Percentiles rank a stretch among this genome's conserved stretches.
Evolutionary conservation across 306 rosid species (phyloP).

Genomic region (Vigna mungo): DNA sequence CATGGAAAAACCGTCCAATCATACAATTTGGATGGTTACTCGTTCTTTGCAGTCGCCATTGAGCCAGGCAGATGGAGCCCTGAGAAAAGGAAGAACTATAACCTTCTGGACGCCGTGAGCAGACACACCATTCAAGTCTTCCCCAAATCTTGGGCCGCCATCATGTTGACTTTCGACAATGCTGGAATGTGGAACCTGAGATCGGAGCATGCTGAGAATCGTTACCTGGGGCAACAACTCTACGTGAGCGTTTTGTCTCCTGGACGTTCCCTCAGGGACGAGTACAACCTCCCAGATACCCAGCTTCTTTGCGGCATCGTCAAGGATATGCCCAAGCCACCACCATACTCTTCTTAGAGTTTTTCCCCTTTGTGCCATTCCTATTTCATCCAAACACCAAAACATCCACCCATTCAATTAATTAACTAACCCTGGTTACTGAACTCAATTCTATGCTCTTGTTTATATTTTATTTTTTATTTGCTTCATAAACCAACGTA

Average conservation of each 20-base stretch:
- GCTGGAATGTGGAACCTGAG: constrained; percentile 86
- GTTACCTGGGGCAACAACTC: constrained; percentile 76
- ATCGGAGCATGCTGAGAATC: constrained; percentile 60
- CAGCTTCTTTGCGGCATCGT: constrained; percentile 63
- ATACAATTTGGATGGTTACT: constrained; percentile 72
- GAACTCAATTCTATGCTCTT: no score
- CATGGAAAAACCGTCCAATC: constrained; percentile 64
- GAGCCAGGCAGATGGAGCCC: constrained; percentile 86
- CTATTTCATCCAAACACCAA: no score
- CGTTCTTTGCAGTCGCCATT: constrained; percentile 66
- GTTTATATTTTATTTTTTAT: no score
- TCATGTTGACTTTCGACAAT: constrained; percentile 67
- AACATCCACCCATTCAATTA: no score
- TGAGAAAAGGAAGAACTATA: constrained; percentile 64
- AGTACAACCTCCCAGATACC: constrained; percentile 63
- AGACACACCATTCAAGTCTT: constrained; percentile 81
- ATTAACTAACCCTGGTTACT: no score
- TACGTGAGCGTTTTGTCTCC: constrained; percentile 58
- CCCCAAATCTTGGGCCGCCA: constrained; percentile 78
- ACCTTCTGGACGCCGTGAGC: constrained; percentile 81
- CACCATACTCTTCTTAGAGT: constrained; percentile 37
- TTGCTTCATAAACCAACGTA: no score
- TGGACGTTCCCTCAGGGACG: constrained; percentile 58
- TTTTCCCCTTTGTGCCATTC: no score
- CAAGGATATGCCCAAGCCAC: constrained; percentile 59